Conservation (phyloP, 1,284 basidiomycete genomes). For the Puccinia polysora region DNA sequence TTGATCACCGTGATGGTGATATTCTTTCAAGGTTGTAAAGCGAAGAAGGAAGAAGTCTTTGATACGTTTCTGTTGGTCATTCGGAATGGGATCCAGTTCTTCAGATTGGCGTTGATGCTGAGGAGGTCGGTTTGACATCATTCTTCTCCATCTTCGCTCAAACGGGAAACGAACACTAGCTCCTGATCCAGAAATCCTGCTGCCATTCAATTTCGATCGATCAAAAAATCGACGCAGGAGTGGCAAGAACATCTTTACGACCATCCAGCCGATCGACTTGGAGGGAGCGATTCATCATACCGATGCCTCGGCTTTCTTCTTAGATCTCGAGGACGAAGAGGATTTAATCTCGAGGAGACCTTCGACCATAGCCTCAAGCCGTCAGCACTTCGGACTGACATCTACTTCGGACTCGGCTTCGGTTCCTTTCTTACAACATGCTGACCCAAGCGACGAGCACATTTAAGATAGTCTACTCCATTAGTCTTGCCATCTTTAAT, state of each 20-base stretch:
- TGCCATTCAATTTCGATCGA: neutral
- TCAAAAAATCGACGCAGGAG: constrained; percentile 59
- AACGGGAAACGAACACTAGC: no score
- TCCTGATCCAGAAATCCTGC: neutral
- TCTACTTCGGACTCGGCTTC: constrained; percentile 8
- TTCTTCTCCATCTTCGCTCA: constrained; percentile 31
- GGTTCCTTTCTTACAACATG: constrained; percentile 16
- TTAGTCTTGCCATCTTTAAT: no score
- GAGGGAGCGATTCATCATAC: constrained; percentile 55
- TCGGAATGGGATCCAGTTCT: constrained; percentile 84
- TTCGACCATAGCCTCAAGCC: neutral
- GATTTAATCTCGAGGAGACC: neutral
- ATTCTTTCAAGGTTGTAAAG: constrained; percentile 72
- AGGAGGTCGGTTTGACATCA: constrained; percentile 64
- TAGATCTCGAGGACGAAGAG: constrained; percentile 63
- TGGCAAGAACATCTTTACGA: constrained; percentile 85
- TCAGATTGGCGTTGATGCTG: constrained; percentile 79
- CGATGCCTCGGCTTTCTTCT: constrained; percentile 55
- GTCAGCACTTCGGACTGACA: neutral
- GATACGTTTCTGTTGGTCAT: constrained; percentile 83
- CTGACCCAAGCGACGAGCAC: neutral
- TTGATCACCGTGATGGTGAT: constrained; percentile 77
- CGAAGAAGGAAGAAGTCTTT: constrained; percentile 79
- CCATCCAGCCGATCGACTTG: constrained; percentile 88
- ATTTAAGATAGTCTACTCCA: no score